A percentile compares a stretch with the other conserved stretches of the same genome.
Evolutionary conservation across 148 eudicot genomes (phyloP).

Genomic region (Rheum nobile): DNA sequence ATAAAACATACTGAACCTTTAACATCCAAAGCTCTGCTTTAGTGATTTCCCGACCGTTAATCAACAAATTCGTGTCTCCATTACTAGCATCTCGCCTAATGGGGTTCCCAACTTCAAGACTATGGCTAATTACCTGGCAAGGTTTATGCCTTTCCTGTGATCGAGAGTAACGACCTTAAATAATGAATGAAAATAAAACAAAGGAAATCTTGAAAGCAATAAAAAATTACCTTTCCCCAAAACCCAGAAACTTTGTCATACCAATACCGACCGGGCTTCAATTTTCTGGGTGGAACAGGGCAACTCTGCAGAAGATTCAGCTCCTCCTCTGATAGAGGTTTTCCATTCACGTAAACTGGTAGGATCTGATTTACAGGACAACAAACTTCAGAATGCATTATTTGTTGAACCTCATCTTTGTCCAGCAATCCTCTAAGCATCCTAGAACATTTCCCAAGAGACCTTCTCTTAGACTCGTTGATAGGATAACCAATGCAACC

Average conservation of each 20-base stretch:
- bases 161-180: not conserved
- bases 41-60: slow-evolving; percentile 58
- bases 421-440: slow-evolving; percentile 35
- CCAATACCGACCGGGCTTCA: slow-evolving; percentile 79
- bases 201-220: not conserved
- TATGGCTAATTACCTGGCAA: slow-evolving; percentile 56
- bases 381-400: slow-evolving; percentile 43
- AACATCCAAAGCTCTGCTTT: slow-evolving; percentile 47
- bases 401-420: slow-evolving; percentile 23
- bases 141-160: slow-evolving; percentile 73
- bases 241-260: slow-evolving; percentile 75
- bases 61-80: slow-evolving; percentile 44
- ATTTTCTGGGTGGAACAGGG: slow-evolving; percentile 52
- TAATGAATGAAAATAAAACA: not conserved
- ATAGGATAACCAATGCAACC: slow-evolving; percentile 53
- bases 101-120: slow-evolving; percentile 31
- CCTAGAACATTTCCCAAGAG: slow-evolving; percentile 49
- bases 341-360: slow-evolving; percentile 49
- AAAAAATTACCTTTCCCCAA: slow-evolving; percentile 75
- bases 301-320: slow-evolving; percentile 39
- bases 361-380: slow-evolving; percentile 51
- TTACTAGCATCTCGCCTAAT: slow-evolving; percentile 50
- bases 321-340: slow-evolving; percentile 36
- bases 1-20: slow-evolving; percentile 25
- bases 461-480: slow-evolving; percentile 43